Evolutionary conservation across 345 rosid genomes (phyloP), one percentile per base, ranked within the genome.

Genomic region (Erysimum cheiranthoides): DNA sequence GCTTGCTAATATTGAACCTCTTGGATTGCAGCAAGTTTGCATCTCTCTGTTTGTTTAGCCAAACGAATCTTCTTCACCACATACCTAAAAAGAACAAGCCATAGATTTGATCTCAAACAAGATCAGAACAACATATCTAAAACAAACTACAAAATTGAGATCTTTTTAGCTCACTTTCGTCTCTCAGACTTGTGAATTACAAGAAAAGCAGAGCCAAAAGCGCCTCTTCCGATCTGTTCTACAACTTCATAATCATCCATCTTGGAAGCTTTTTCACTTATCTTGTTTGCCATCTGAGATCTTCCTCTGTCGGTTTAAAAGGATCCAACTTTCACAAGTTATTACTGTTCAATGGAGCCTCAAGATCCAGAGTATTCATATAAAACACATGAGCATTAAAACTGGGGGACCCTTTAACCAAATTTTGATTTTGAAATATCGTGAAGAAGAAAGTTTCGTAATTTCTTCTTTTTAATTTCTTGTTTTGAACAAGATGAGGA

Each of bases 191-290:
- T 95, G 80, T 95, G 97, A n/a, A 88, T 89, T 32, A 92, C 94
- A 61, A 95, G 97, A 83, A 90, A 92, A 76, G 99, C 94, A 73
- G 99, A 80, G 28, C 98, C 97, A 49, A 90, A 95, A 42, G 99
- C 89, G 54, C 97, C 97, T 78, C 97, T 84, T 46, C 99, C 99
- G 85, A 92, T 95, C 91, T 92, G 97, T 80, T 92, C 96, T 21
- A 92, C 79, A 3, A 92, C 86, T 82, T 92, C 90, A 82, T 95
- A 95, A 62, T 85, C 94, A 73, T 91, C 96, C 92, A 88, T 85
- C 86, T 87, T 90, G 10, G 88, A 85, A 66, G 10, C 64, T 42
- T 59, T 51, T 28, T 73, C 81, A 59, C 78, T 60, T 7, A 35
- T 14, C 34, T 78, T 73, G 66, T 78, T 67, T 61, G 77, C 59